phyloP scores from a whole-genome alignment of 352 stramenopile species.

The Phytopythium aichiense region DNA sequence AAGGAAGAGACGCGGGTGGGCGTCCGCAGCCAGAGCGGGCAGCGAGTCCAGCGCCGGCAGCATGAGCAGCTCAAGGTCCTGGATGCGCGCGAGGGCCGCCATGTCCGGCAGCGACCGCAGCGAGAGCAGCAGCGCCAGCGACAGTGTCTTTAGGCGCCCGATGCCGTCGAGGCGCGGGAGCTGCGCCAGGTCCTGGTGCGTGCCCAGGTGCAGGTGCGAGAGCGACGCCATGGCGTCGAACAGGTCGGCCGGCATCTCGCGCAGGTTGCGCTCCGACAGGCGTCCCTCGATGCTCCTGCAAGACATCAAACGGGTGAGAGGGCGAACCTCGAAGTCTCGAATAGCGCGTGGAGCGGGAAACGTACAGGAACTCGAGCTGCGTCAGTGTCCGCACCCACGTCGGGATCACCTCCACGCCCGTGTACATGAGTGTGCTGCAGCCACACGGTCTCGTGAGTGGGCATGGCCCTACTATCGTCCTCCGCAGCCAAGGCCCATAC shows the following conservation, averaged over 20 bases:
- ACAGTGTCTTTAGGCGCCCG: slow-evolving; percentile 17
- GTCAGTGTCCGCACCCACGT: slow-evolving; percentile 11
- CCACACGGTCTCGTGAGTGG: not conserved
- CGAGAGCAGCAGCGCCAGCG: slow-evolving; percentile 5
- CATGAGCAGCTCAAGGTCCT: slow-evolving; percentile 6
- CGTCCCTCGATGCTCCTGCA: slow-evolving; percentile 21
- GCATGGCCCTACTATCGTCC: not conserved
- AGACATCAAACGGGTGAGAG: not conserved
- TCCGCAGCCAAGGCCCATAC: slow-evolving; percentile 4
- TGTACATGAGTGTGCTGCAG: slow-evolving; percentile 16
- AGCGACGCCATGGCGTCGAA: slow-evolving; percentile 23
- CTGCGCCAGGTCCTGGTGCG: slow-evolving; percentile 7
- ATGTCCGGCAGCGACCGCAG: slow-evolving; percentile 16
- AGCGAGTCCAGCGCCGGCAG: slow-evolving; percentile 5
- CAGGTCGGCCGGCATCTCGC: slow-evolving; percentile 13
- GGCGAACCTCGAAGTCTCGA: not conserved
- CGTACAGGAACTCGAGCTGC: slow-evolving; percentile 25
- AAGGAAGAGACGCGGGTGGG: not conserved
- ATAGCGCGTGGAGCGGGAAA: not conserved
- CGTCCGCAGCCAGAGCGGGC: slow-evolving; percentile 6
- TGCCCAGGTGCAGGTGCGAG: slow-evolving; percentile 18
- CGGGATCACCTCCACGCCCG: slow-evolving; percentile 14
- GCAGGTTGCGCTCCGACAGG: slow-evolving; percentile 10
- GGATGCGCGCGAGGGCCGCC: slow-evolving; percentile 3
- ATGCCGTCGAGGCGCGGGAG: slow-evolving; percentile 16